These are phyloP conservation scores for Tricholoma bakamatsutake DNA, from an alignment of 768 basidiomycete species.

Conservation along the genomic window DNA sequence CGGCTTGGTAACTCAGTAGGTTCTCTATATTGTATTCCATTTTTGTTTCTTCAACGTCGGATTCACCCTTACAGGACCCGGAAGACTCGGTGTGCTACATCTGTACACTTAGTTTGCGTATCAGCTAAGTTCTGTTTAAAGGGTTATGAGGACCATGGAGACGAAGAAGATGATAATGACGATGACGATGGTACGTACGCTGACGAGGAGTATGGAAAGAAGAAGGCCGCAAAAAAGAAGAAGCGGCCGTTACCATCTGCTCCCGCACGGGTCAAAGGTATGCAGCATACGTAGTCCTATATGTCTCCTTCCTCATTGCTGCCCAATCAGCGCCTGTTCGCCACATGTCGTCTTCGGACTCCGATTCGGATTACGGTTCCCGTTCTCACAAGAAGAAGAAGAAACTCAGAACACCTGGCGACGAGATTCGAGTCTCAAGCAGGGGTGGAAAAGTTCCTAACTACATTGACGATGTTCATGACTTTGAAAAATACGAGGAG, in stretches of 20 bases:
- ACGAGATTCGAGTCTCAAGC: conserved; percentile 76
- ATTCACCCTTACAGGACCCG: conserved; percentile 30
- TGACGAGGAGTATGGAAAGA: conserved; percentile 70
- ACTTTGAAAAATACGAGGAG: conserved; percentile 66
- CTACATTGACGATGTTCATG: conserved; percentile 77
- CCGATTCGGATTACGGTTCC: conserved; percentile 83
- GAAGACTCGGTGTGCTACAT: conserved; percentile 54
- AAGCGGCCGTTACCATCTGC: conserved; percentile 44
- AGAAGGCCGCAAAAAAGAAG: conserved; percentile 66
- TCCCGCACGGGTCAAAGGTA: conserved; percentile 56
- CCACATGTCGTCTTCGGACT: conserved; percentile 60
- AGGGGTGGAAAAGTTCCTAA: conserved; percentile 77
- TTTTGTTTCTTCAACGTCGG: conserved; percentile 11
- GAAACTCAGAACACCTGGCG: conserved; percentile 47
- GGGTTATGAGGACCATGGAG: conserved; percentile 53
- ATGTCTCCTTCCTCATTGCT: conserved; percentile 12
- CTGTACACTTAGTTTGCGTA: conserved; percentile 13
- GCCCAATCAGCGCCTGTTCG: conserved; percentile 39
- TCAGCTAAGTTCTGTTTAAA: conserved; percentile 19
- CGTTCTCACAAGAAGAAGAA: conserved; percentile 83
- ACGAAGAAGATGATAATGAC: conserved; percentile 49
- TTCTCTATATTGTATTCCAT: conserved; percentile 10
- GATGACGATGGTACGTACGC: conserved; percentile 76
- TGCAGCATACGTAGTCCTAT: conserved; percentile 11
- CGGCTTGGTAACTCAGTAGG: conserved; percentile 35